Percentiles rank a stretch among this genome's conserved stretches.
Conservation (phyloP, 495 filamentous ascomycete species). For the Aspergillus baeticus region DNA sequence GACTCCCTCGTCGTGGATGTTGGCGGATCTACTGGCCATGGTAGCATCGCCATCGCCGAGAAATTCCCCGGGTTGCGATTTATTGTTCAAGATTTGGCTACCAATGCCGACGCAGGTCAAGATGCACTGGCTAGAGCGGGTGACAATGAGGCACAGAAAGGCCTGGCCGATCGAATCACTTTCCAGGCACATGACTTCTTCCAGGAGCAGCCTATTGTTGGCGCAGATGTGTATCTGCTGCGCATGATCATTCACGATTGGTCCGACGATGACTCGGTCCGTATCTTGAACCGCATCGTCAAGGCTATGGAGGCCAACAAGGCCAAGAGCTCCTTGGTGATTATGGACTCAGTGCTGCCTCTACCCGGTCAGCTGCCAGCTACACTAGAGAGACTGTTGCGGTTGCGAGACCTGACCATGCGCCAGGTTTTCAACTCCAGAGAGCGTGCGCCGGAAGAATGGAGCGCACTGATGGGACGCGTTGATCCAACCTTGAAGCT, state of each 20-base stretch:
- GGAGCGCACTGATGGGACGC: slow-evolving; percentile 18
- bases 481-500: slow-evolving; percentile 21
- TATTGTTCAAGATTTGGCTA: slow-evolving; percentile 26
- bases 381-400: slow-evolving; percentile 27
- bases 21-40: slow-evolving; percentile 31
- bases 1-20: slow-evolving; percentile 17
- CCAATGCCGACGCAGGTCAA: background rate
- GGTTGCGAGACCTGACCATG: slow-evolving; percentile 39
- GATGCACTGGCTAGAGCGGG: background rate
- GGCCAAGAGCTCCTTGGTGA: slow-evolving; percentile 23
- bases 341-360: slow-evolving; percentile 43
- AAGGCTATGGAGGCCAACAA: slow-evolving; percentile 30
- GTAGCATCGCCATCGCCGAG: slow-evolving; percentile 27
- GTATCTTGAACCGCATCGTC: slow-evolving; percentile 41
- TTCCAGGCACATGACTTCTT: slow-evolving; percentile 52
- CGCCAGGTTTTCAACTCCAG: slow-evolving; percentile 35
- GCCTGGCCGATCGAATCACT: slow-evolving; percentile 34
- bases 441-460: slow-evolving; percentile 41
- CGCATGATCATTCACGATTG: slow-evolving; percentile 56
- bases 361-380: slow-evolving; percentile 27
- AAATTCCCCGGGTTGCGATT: slow-evolving; percentile 28
- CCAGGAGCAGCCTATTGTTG: slow-evolving; percentile 40
- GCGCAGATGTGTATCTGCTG: slow-evolving; percentile 55
- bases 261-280: slow-evolving; percentile 38
- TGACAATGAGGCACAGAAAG: background rate